Base-by-base conservation (phyloP, 192 early-diverging fungal genomes). In the Chytriomyces confervae region DNA sequence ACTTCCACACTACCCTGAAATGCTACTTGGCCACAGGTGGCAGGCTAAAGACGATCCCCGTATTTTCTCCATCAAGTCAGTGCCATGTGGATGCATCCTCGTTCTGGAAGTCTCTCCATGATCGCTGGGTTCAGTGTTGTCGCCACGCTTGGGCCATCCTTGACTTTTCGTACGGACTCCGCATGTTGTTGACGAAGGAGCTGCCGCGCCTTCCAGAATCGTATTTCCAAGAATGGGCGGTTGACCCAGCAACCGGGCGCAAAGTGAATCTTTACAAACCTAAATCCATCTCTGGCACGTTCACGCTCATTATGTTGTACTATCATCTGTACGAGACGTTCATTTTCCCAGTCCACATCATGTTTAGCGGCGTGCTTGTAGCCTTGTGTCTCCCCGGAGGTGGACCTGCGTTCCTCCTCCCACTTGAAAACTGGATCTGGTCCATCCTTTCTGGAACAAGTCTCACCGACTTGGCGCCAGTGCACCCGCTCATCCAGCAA, bases 121-220 rank as follows among this genome's bases (percentile, higher is more conserved):
- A 86, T 11, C 85, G 91, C 20, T 91, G 77, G 75, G 79, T 82
- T 27, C 91, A 91, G 79, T 87, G 86, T 10, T 87, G 86, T 69
- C 80, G 91, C 36, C 91, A 91, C 79, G 81, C 87, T 74, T 89
- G 88, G 77, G 91, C 87, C 27, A 80, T 83, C 10, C 83, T 89
- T 18, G 91, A 91, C 76, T 67, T 85, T 2, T 83, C 86, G 10
- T 91, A 89, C 78, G 79, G 84, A 0, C 23, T 91, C 20, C 57
- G 79, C n/a, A 50, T 79, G 36, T 24, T 60, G n/a, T 9, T 83
- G 4, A 53, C 61, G 0, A 64, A 49, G 24, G 29, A 77, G 36
- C 48, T 81, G n/a, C 75, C 75, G 50, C 78, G 74, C 51, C 46
- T 16, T 27, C 36, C 46, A 61, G 62, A 50, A 11, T 13, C 61